Percentiles rank a stretch among this genome's conserved stretches.
These are phyloP conservation scores for Misopates orontium DNA, from an alignment of 257 asterid genomes.

Conservation along the genomic window DNA sequence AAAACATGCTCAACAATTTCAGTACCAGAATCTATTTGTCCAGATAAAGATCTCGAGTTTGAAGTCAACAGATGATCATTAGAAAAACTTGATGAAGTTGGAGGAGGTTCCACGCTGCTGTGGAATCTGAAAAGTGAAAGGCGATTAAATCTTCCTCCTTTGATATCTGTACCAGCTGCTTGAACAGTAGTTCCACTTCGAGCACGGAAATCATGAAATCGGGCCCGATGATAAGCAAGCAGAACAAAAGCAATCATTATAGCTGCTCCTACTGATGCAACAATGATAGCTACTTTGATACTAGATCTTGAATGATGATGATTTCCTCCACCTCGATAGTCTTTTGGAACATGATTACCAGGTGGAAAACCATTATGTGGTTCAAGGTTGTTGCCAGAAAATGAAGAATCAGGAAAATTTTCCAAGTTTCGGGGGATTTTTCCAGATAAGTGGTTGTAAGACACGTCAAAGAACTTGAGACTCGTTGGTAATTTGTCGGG, in stretches of 20 bases:
- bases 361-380: conserved; percentile 27
- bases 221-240: conserved; percentile 69
- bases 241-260: conserved; percentile 73
- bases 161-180: conserved; percentile 52
- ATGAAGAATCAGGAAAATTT: conserved; percentile 59
- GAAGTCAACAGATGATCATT: conserved; percentile 77
- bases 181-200: conserved; percentile 50
- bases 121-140: conserved; percentile 70
- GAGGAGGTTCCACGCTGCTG: conserved; percentile 56
- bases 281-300: conserved; percentile 66
- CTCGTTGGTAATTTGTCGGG: conserved; percentile 62
- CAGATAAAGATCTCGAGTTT: conserved; percentile 62
- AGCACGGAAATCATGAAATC: conserved; percentile 46
- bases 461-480: conserved; percentile 56
- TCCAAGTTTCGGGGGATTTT: conserved; percentile 62
- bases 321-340: conserved; percentile 8
- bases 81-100: conserved; percentile 74
- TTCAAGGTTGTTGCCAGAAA: conserved; percentile 59
- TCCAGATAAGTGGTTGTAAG: conserved; percentile 68
- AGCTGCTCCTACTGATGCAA: conserved; percentile 75
- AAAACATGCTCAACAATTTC: conserved; percentile 67
- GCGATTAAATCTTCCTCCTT: conserved; percentile 56
- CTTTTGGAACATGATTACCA: conserved; percentile 27
- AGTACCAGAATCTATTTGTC: conserved; percentile 54
- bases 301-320: conserved; percentile 43